Conservation (phyloP, 2,329 filamentous ascomycete species). For the Diaporthe citriasiana region DNA sequence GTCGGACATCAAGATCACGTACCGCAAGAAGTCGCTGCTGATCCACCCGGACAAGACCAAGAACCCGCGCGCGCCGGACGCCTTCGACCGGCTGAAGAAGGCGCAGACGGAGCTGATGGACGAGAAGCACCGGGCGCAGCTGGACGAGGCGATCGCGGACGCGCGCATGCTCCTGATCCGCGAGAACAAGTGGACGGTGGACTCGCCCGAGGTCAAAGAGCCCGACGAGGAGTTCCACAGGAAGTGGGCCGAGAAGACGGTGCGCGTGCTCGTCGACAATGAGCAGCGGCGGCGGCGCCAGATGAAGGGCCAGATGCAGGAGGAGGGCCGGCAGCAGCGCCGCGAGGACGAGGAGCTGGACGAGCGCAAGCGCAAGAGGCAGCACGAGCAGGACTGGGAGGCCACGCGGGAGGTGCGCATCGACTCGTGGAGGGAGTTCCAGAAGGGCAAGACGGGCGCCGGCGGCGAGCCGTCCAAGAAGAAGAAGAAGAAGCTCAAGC, state of each 20-base stretch:
- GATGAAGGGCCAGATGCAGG: constrained; percentile 94
- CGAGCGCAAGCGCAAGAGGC: constrained; percentile 84
- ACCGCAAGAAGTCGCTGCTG: constrained; percentile 97
- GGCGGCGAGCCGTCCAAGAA: constrained; percentile 57
- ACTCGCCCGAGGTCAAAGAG: constrained; percentile 88
- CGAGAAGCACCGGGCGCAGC: constrained; percentile 87
- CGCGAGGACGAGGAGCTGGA: constrained; percentile 89
- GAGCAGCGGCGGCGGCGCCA: constrained; percentile 87
- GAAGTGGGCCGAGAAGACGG: constrained; percentile 91
- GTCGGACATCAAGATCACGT: constrained; percentile 93
- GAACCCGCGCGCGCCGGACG: constrained; percentile 91
- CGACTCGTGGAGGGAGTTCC: constrained; percentile 92
- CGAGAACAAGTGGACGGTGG: constrained; percentile 92
- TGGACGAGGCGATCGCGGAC: constrained; percentile 97
- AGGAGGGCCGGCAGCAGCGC: constrained; percentile 91
- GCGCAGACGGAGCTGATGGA: constrained; percentile 93
- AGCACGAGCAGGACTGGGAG: constrained; percentile 97
- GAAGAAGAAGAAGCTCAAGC: constrained; percentile 74
- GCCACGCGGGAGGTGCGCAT: constrained; percentile 91
- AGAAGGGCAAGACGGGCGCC: constrained; percentile 76
- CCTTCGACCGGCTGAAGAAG: constrained; percentile 96
- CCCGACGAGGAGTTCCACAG: constrained; percentile 77
- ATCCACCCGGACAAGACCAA: constrained; percentile 99
- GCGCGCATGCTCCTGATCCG: constrained; percentile 95
- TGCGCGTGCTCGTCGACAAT: constrained; percentile 91